These are phyloP conservation scores for Sporothrix schenckii DNA, from an alignment of 2,329 filamentous ascomycete genomes.

Conservation along the genomic window DNA sequence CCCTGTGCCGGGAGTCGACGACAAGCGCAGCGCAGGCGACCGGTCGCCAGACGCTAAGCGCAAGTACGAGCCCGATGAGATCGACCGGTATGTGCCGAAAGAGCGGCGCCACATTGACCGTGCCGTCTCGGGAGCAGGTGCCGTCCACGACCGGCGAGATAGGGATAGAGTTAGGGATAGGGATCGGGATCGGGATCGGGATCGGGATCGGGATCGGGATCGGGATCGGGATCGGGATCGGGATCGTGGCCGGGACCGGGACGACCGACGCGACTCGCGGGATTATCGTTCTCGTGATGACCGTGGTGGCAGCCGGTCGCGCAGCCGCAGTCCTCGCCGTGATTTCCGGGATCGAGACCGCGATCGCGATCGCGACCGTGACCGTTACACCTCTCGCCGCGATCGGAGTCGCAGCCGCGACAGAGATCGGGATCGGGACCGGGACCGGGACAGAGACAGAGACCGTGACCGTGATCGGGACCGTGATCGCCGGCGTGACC, in stretches of 20 bases:
- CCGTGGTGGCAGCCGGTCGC: slow-evolving; percentile 28
- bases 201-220: slow-evolving; percentile 40
- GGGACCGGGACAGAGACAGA: slow-evolving; percentile 37
- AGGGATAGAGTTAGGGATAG: slow-evolving; percentile 42
- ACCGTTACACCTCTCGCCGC: slow-evolving; percentile 39
- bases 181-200: slow-evolving; percentile 40
- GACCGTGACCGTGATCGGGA: slow-evolving; percentile 29
- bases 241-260: not conserved
- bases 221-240: slow-evolving; percentile 35
- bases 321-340: slow-evolving; percentile 30
- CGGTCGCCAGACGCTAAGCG: slow-evolving; percentile 50
- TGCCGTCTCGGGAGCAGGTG: slow-evolving; percentile 37
- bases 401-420: slow-evolving; percentile 42
- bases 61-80: slow-evolving; percentile 47
- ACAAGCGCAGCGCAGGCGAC: slow-evolving; percentile 48
- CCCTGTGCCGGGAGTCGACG: slow-evolving; percentile 61
- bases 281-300: slow-evolving; percentile 35
- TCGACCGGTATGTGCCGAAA: slow-evolving; percentile 54
- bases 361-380: slow-evolving; percentile 31
- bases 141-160: slow-evolving; percentile 6
- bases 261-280: slow-evolving; percentile 34
- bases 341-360: slow-evolving; percentile 40
- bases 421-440: slow-evolving; percentile 37
- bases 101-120: slow-evolving; percentile 45
- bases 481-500: slow-evolving; percentile 31